Conservation (phyloP, 805 yeast species). For the Hagleromyces aurorensis region DNA sequence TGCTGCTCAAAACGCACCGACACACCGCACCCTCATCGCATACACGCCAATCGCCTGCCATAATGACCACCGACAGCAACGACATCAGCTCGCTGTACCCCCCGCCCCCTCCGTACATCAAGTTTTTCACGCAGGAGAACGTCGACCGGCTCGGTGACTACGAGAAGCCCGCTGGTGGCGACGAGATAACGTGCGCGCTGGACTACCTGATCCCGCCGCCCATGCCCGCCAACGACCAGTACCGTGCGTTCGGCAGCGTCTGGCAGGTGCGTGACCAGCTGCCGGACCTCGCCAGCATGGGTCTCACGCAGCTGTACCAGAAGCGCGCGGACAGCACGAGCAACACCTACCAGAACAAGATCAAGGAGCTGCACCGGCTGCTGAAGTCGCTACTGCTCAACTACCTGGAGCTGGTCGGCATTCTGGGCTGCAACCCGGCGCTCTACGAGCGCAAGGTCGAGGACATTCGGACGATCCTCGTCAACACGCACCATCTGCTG, state of each 20-base stretch:
- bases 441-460: conserved; percentile 59
- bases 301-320: conserved; percentile 65
- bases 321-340: conserved; percentile 16
- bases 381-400: conserved; percentile 71
- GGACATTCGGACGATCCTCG: conserved; percentile 67
- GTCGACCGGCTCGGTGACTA: conserved; percentile 35
- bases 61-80: conserved; percentile 18
- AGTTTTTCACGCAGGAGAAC: conserved; percentile 66
- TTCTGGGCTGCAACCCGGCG: conserved; percentile 66
- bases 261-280: conserved; percentile 76
- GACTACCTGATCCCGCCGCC: conserved; percentile 58
- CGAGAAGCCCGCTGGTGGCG: conserved; percentile 20
- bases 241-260: conserved; percentile 81
- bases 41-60: too few species aligned
- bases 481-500: conserved; percentile 84
- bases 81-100: conserved; percentile 73
- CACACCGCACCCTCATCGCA: conserved; percentile 1
- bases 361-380: conserved; percentile 70
- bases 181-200: conserved; percentile 32
- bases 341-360: conserved; percentile 40
- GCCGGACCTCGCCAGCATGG: conserved; percentile 68
- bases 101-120: conserved; percentile 83
- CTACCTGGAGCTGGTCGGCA: conserved; percentile 74
- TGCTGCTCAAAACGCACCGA: background rate
- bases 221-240: conserved; percentile 54